These are phyloP conservation scores for Coprinellus aureogranulatus DNA, from an alignment of 768 basidiomycete genomes.

Conservation along the genomic window DNA sequence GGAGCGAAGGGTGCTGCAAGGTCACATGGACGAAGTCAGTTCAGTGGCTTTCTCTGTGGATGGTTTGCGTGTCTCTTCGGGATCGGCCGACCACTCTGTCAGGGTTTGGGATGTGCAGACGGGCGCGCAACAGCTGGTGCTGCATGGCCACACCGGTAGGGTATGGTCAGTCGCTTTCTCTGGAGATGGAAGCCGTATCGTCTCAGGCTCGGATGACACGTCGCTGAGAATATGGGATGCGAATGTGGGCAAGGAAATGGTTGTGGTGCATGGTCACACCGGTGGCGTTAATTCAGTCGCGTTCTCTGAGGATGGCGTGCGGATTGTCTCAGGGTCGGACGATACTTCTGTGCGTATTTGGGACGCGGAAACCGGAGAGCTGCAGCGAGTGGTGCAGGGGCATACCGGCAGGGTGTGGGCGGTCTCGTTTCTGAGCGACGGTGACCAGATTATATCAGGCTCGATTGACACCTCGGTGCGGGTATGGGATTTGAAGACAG, in stretches of 20 bases:
- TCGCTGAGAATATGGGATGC: slow-evolving; percentile 8
- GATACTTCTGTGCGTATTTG: slow-evolving; percentile 12
- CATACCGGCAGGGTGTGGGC: slow-evolving; percentile 14
- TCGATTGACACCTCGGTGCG: neutral
- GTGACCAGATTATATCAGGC: neutral
- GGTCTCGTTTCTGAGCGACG: slow-evolving; percentile 16
- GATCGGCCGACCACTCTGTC: too few relatives aligned
- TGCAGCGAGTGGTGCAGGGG: slow-evolving; percentile 9
- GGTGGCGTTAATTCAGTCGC: slow-evolving; percentile 7
- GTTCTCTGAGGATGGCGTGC: slow-evolving; percentile 15
- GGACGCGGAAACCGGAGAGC: neutral
- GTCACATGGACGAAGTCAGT: slow-evolving; percentile 2
- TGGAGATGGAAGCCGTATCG: slow-evolving; percentile 14
- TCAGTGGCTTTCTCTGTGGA: neutral
- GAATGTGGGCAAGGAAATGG: neutral
- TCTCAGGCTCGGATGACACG: slow-evolving; percentile 13
- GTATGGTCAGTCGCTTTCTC: slow-evolving; percentile 13
- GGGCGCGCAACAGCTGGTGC: neutral
- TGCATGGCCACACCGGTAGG: slow-evolving; percentile 7
- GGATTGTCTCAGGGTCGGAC: slow-evolving; percentile 11
- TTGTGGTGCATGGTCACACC: slow-evolving; percentile 5
- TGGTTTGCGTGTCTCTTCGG: too few relatives aligned
- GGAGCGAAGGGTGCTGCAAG: slow-evolving; percentile 3
- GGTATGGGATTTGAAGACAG: neutral
- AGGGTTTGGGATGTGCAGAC: slow-evolving; percentile 1